Conservation (phyloP, 257 asterid species). For the Forsythia viridissima region DNA sequence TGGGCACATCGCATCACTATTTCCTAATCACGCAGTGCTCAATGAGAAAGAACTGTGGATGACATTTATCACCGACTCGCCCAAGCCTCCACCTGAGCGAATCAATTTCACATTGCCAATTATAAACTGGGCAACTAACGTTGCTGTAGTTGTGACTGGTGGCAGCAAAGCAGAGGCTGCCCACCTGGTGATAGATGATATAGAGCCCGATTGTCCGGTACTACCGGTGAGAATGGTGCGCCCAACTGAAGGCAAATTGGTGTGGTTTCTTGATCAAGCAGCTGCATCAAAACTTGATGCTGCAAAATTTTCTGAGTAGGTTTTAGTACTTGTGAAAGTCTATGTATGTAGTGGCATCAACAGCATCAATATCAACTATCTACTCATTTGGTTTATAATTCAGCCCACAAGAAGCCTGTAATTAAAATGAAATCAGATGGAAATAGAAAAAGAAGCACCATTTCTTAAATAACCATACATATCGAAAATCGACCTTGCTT, state of each 20-base stretch:
- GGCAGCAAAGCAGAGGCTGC: constrained; percentile 53
- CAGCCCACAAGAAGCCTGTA: no score
- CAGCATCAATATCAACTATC: no score
- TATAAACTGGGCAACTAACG: constrained; percentile 62
- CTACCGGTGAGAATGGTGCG: constrained; percentile 70
- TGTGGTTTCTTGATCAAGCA: constrained; percentile 75
- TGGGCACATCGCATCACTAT: constrained; percentile 68
- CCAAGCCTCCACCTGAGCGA: constrained; percentile 68
- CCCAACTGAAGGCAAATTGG: constrained; percentile 68
- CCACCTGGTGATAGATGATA: constrained; percentile 51
- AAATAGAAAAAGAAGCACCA: no score
- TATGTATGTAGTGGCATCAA: constrained; percentile 39
- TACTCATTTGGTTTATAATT: no score
- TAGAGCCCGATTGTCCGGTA: constrained; percentile 36
- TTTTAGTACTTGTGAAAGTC: constrained; percentile 20
- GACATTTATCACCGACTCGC: constrained; percentile 61
- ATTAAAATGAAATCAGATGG: no score
- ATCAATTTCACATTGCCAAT: constrained; percentile 67
- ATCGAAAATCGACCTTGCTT: no score
- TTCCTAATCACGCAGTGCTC: constrained; percentile 47
- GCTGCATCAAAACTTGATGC: constrained; percentile 72
- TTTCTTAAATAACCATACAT: no score
- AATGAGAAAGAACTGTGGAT: constrained; percentile 61
- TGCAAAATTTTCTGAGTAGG: constrained; percentile 46
- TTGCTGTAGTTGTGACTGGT: constrained; percentile 53